These are phyloP conservation scores for Backusella morwellensis DNA, from an alignment of 192 early-diverging fungal species.

Conservation along the genomic window DNA sequence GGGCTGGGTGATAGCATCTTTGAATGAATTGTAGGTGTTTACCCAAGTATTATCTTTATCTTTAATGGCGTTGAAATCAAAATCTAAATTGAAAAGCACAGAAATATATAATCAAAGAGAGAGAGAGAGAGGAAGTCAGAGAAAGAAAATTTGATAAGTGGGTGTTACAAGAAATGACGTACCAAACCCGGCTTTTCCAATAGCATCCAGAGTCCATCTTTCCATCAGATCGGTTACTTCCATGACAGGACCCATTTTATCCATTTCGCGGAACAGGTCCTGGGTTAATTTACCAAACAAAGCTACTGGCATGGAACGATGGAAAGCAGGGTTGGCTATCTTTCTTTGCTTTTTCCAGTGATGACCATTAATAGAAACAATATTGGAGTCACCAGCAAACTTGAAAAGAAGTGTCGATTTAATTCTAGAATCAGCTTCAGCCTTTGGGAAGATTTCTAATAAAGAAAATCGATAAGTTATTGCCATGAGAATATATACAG, in stretches of 20 bases:
- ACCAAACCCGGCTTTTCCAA: slow-evolving; percentile 28
- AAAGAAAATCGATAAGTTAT: neutral
- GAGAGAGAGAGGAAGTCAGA: neutral
- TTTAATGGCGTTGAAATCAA: neutral
- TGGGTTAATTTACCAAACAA: slow-evolving; percentile 21
- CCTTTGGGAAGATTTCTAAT: slow-evolving; percentile 13
- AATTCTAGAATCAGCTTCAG: neutral
- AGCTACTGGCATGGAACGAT: slow-evolving; percentile 23
- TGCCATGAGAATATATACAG: neutral
- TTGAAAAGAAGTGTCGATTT: neutral
- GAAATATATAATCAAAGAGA: too few relatives aligned
- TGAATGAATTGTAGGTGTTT: neutral
- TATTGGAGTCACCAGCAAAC: neutral
- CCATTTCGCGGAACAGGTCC: slow-evolving; percentile 5
- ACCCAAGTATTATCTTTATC: neutral
- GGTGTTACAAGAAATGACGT: neutral
- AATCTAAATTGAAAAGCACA: neutral
- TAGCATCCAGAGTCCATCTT: slow-evolving; percentile 20
- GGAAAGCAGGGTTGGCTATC: slow-evolving; percentile 29
- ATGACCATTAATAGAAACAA: neutral
- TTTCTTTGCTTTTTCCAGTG: neutral
- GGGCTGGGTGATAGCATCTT: neutral
- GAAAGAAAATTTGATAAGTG: neutral
- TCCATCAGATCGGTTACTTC: neutral
- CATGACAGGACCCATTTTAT: neutral